Base-by-base conservation (phyloP, 1,284 basidiomycete species). In the Ceratobasidium sp. region DNA sequence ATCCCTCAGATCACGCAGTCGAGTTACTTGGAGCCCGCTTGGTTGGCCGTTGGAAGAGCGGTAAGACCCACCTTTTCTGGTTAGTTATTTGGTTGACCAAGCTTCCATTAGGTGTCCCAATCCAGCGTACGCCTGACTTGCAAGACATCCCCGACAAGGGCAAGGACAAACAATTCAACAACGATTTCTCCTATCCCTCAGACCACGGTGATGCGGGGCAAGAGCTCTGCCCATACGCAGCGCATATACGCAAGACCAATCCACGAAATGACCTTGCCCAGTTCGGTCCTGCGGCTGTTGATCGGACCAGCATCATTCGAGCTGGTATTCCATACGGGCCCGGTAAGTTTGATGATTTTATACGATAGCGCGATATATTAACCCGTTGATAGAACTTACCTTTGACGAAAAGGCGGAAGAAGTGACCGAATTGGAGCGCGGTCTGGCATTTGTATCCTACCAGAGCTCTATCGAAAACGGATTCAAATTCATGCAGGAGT, bases 1-100 rank as follows among this genome's bases (percentile, higher is more conserved):
- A n/a, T n/a, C n/a, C n/a, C n/a, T 22, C 20, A 7, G 34, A 57
- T 4, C 70, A 72, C 55, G 55, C 71, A 4, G 38, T 70, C 10
- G 84, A 83, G 43, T 77, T 85, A 7, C 77, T 85, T 12, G 85
- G 85, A n/a, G 85, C 86, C 0, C 79, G 85, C 32, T 75, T 86
- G 52, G 76, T 87, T 17, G 86, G 86, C 1, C 79, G 86, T 3
- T 87, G 86, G 86, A 85, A 85, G 81, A 65, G 62, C 27, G 62
- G 62, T 65, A 32, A 3, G 62, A 31, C 34, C 3, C 49, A 55
- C 22, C 38, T 56, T 35, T 62, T 68, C 6, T 52, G 64, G 2
- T 64, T 68, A 35, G 38, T n/a, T n/a, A n/a, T n/a, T n/a, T n/a
- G n/a, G n/a, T n/a, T n/a, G n/a, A n/a, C n/a, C n/a, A n/a, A n/a